Conservation (phyloP, 2,329 filamentous ascomycete species). For the Hymenoscyphus albidus region DNA sequence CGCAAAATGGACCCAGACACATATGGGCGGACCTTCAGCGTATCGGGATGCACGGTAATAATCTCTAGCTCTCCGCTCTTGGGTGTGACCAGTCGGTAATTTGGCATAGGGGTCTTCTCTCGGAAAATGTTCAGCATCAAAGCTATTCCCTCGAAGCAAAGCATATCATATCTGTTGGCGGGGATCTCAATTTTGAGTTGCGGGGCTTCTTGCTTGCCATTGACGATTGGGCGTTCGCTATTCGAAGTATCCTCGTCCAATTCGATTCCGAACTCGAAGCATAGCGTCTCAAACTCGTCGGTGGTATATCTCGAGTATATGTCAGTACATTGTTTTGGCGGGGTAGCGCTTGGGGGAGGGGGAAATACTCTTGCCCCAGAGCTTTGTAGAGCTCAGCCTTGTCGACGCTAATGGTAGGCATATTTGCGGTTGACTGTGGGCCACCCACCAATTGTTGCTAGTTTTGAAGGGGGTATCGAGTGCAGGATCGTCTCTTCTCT, state of each 20-base stretch:
- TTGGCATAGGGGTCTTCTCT: slow-evolving; percentile 69
- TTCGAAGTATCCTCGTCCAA: slow-evolving; percentile 75
- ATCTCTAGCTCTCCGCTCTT: slow-evolving; percentile 70
- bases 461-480: not conserved
- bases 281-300: slow-evolving; percentile 92
- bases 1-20: slow-evolving; percentile 87
- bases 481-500: not conserved
- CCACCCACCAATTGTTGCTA: slow-evolving; percentile 13
- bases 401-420: slow-evolving; percentile 96
- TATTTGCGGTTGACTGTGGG: slow-evolving; percentile 43
- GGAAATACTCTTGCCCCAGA: slow-evolving; percentile 73
- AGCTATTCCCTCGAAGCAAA: slow-evolving; percentile 95
- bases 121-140: slow-evolving; percentile 95
- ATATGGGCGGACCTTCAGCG: slow-evolving; percentile 75
- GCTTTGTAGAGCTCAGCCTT: slow-evolving; percentile 94
- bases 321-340: slow-evolving; percentile 27
- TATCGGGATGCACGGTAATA: slow-evolving; percentile 74
- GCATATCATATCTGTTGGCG: slow-evolving; percentile 90
- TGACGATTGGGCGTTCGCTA: slow-evolving; percentile 63
- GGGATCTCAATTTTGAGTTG: slow-evolving; percentile 98
- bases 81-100: slow-evolving; percentile 72
- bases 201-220: slow-evolving; percentile 79
- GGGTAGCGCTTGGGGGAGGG: slow-evolving; percentile 35
- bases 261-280: slow-evolving; percentile 96
- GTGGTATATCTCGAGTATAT: slow-evolving; percentile 68